Percentiles rank a stretch among this genome's conserved stretches.
These are phyloP conservation scores for grape (Vitis vinifera) DNA, from an alignment of 164 flowering plant species.

Conservation along the genomic window DNA sequence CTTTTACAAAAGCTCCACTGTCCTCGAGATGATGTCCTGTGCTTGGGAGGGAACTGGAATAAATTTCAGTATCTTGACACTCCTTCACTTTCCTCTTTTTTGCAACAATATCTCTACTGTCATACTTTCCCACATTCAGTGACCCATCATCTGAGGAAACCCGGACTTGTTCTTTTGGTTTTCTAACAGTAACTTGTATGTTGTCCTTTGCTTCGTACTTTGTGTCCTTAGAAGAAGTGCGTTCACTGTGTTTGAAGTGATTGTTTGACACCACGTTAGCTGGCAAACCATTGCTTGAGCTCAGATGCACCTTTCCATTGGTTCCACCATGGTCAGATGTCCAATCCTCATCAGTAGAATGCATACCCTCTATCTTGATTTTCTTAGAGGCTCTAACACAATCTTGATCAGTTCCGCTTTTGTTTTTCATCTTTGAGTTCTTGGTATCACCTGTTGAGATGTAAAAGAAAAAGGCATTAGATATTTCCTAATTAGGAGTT, in stretches of 20 bases:
- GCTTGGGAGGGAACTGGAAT: constrained; percentile 14
- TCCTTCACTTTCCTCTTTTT: constrained; percentile 53
- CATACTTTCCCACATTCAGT: constrained; percentile 19
- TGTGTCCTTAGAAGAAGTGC: constrained; percentile 27
- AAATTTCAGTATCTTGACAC: constrained; percentile 15
- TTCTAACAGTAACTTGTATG: constrained; percentile 13
- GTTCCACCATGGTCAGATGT: constrained; percentile 33
- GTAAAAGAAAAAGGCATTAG: constrained; percentile 4
- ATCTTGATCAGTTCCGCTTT: constrained; percentile 45
- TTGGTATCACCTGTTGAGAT: constrained; percentile 45
- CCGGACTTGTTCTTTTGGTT: constrained; percentile 22
- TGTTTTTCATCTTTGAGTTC: constrained; percentile 39
- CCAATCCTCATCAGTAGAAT: constrained; percentile 34
- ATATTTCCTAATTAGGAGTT: not conserved
- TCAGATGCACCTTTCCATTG: constrained; percentile 24
- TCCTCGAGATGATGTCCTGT: constrained; percentile 23
- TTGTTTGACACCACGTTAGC: constrained; percentile 32
- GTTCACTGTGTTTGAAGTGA: constrained; percentile 17
- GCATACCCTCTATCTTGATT: constrained; percentile 39
- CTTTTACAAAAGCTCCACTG: constrained; percentile 19
- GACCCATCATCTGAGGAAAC: constrained; percentile 21
- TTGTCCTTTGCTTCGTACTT: constrained; percentile 21
- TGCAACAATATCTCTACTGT: constrained; percentile 12
- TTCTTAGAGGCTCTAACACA: constrained; percentile 55
- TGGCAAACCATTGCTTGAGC: constrained; percentile 32